phyloP scores from a whole-genome alignment of 306 rosid species.

The Lupinus albus region DNA sequence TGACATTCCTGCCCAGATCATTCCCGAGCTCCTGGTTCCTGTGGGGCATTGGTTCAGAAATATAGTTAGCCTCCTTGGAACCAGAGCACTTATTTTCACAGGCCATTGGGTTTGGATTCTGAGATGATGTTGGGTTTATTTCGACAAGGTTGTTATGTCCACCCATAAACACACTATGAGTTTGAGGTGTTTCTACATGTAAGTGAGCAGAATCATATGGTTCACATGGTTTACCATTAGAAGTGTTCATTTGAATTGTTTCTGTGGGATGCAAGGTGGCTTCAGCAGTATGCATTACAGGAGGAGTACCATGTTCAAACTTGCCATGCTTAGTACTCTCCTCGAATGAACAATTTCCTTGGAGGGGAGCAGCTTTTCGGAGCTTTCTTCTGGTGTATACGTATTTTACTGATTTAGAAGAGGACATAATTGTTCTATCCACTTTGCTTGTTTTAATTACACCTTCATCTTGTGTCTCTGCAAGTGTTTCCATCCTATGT shows the following conservation, averaged over 20 bases:
- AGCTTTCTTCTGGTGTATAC: slow-evolving; percentile 65
- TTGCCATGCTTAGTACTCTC: slow-evolving; percentile 45
- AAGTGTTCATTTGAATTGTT: slow-evolving; percentile 41
- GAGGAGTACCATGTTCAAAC: slow-evolving; percentile 37
- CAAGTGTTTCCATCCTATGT: slow-evolving; percentile 41
- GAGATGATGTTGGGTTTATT: slow-evolving; percentile 38
- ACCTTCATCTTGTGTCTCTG: slow-evolving; percentile 46
- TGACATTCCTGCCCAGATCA: slow-evolving; percentile 49
- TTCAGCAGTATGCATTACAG: slow-evolving; percentile 42
- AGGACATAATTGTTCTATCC: slow-evolving; percentile 41
- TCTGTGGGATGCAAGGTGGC: slow-evolving; percentile 44
- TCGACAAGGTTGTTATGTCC: slow-evolving; percentile 42
- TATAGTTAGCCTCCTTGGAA: slow-evolving; percentile 41
- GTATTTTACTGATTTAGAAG: slow-evolving; percentile 44
- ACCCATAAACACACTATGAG: slow-evolving; percentile 44
- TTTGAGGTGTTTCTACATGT: slow-evolving; percentile 43
- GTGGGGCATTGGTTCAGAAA: slow-evolving; percentile 45
- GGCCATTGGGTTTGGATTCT: slow-evolving; percentile 39
- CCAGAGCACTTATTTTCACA: slow-evolving; percentile 42
- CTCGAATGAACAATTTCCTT: slow-evolving; percentile 41
- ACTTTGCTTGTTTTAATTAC: slow-evolving; percentile 38
- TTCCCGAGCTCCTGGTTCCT: slow-evolving; percentile 45
- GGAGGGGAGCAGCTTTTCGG: slow-evolving; percentile 35
- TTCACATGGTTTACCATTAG: slow-evolving; percentile 43
- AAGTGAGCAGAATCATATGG: slow-evolving; percentile 48